Conservation (phyloP, 2,329 filamentous ascomycete species). For the Penicillium paneum region DNA sequence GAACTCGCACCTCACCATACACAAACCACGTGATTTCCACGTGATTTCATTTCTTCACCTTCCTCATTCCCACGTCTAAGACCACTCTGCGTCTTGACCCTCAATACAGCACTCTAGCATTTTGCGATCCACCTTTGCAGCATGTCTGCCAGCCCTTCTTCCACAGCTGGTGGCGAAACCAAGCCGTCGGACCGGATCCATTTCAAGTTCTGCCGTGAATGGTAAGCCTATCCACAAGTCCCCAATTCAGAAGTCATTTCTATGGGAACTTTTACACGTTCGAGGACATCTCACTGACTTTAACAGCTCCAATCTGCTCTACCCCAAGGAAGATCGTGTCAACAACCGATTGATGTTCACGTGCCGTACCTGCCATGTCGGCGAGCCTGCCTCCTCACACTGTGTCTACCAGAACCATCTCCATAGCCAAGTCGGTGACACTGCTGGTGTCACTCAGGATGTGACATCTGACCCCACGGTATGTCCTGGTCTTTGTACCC, state of each 20-base stretch:
- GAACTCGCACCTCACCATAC: too few relatives aligned
- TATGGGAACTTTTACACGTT: too few relatives aligned
- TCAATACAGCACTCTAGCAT: too few relatives aligned
- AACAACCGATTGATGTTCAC: constrained; percentile 86
- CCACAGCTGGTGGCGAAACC: constrained; percentile 38
- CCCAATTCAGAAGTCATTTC: background rate
- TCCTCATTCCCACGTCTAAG: background rate
- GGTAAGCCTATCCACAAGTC: constrained; percentile 49
- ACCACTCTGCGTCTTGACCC: background rate
- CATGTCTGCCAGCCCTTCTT: constrained; percentile 45
- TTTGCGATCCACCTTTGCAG: background rate
- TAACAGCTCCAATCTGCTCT: constrained; percentile 85
- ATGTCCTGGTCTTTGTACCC: constrained; percentile 60
- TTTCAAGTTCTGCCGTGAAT: constrained; percentile 98
- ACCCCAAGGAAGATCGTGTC: constrained; percentile 88
- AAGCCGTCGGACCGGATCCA: constrained; percentile 71
- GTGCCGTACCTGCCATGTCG: constrained; percentile 92
- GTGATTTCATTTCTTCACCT: too few relatives aligned
- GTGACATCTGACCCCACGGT: constrained; percentile 98
- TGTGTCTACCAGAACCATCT: constrained; percentile 96
- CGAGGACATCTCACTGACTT: constrained; percentile 20
- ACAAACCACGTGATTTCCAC: too few relatives aligned
- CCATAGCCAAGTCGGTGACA: constrained; percentile 87
- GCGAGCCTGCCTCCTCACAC: constrained; percentile 77
- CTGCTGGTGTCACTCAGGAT: constrained; percentile 94